These are phyloP conservation scores for Breynia disticha DNA, from an alignment of 441 rosid genomes.

Conservation along the genomic window DNA sequence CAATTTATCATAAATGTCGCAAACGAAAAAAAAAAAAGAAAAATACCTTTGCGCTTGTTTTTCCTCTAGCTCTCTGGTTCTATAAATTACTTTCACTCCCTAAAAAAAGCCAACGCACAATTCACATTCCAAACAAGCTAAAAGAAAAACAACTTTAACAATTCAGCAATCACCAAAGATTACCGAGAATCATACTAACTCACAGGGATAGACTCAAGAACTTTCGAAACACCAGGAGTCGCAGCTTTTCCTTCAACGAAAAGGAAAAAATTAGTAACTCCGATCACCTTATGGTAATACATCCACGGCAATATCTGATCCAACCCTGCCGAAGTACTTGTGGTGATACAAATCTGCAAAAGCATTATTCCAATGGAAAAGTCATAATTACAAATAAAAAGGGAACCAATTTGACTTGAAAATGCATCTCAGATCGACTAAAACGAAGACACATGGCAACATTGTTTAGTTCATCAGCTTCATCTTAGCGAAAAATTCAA, in stretches of 20 bases:
- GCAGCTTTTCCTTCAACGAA: conserved; percentile 94
- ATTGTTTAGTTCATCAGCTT: too few relatives aligned
- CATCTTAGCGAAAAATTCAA: too few relatives aligned
- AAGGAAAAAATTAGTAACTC: conserved; percentile 63
- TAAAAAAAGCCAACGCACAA: too few relatives aligned
- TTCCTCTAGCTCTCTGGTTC: conserved; percentile 78
- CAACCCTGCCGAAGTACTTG: conserved; percentile 80
- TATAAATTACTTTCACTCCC: conserved; percentile 76
- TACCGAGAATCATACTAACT: conserved; percentile 15
- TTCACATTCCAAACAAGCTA: too few relatives aligned
- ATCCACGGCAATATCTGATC: conserved; percentile 82
- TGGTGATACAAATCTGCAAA: conserved; percentile 60
- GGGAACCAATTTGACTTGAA: not conserved
- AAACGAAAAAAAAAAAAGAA: conserved; percentile 3
- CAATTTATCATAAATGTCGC: not conserved
- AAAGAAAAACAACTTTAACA: not conserved
- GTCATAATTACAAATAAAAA: not conserved
- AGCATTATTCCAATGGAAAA: not conserved
- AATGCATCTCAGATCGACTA: not conserved
- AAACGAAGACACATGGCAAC: not conserved
- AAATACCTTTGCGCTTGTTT: conserved; percentile 74
- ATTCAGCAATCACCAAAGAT: not conserved
- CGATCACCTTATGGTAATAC: conserved; percentile 76
- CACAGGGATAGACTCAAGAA: conserved; percentile 67
- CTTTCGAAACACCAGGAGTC: conserved; percentile 48